Conservation (phyloP, 306 rosid species). For the Prunus mongolica region DNA sequence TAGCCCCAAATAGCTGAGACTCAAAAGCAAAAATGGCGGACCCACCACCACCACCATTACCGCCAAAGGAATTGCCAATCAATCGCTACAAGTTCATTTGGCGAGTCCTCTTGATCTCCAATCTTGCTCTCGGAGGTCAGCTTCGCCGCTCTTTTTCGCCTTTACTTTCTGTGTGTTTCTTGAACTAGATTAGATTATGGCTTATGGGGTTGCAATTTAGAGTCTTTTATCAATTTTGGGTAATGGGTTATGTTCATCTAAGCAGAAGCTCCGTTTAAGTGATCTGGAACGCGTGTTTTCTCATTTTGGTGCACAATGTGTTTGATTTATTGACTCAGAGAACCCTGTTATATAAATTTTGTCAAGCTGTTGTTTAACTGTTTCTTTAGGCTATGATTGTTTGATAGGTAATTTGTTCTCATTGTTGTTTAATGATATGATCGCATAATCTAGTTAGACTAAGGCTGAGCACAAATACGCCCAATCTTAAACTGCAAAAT, state of each 20-base stretch:
- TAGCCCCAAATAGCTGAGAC: too few relatives aligned
- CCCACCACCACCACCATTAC: conserved; percentile 25
- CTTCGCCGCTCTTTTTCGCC: neutral
- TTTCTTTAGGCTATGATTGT: neutral
- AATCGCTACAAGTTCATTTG: conserved; percentile 64
- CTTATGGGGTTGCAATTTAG: neutral
- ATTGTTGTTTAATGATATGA: neutral
- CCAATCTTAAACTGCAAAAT: too few relatives aligned
- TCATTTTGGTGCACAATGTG: conserved; percentile 23
- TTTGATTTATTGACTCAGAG: conserved; percentile 37
- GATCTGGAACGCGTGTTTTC: neutral
- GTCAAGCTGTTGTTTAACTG: neutral
- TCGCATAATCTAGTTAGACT: neutral
- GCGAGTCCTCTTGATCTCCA: conserved; percentile 73
- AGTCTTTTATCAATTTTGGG: neutral
- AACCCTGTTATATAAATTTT: neutral
- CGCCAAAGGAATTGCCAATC: conserved; percentile 35
- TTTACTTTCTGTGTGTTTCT: neutral
- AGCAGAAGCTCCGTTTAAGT: neutral
- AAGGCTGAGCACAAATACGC: too few relatives aligned
- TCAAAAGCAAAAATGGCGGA: conserved; percentile 24
- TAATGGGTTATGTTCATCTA: neutral
- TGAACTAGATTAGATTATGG: neutral
- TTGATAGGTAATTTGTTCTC: neutral
- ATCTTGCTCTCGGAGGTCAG: conserved; percentile 80